These are phyloP conservation scores for Articulospora tetracladia DNA, from an alignment of 495 filamentous ascomycete genomes.

Conservation along the genomic window DNA sequence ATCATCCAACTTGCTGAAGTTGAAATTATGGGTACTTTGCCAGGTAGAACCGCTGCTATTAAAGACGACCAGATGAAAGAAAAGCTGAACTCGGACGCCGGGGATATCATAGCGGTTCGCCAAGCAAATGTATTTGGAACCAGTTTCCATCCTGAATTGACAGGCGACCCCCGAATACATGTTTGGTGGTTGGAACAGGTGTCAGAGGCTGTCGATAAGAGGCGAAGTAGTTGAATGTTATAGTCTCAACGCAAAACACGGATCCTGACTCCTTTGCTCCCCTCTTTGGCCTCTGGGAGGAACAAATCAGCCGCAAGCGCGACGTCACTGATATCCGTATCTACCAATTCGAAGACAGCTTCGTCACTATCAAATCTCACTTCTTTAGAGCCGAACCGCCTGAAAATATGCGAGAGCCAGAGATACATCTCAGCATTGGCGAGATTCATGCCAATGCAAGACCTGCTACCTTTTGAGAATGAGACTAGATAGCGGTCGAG, in stretches of 20 bases:
- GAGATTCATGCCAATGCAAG: constrained; percentile 44
- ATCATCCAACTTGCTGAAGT: constrained; percentile 33
- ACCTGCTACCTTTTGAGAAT: constrained; percentile 40
- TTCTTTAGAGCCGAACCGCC: constrained; percentile 28
- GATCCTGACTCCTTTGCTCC: constrained; percentile 10
- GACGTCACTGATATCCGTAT: constrained; percentile 12
- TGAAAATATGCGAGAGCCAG: constrained; percentile 39
- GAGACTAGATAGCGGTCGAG: constrained; percentile 37
- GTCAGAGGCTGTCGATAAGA: constrained; percentile 28
- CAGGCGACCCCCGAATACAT: constrained; percentile 84
- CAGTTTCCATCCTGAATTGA: constrained; percentile 95
- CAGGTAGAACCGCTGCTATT: constrained; percentile 34
- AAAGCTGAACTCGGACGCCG: constrained; percentile 43
- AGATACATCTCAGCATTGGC: constrained; percentile 44
- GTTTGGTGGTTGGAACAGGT: constrained; percentile 89
- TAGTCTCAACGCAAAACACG: not conserved
- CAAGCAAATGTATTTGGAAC: constrained; percentile 96
- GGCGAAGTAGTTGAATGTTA: constrained; percentile 4
- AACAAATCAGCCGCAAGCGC: constrained; percentile 3
- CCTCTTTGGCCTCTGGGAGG: not conserved
- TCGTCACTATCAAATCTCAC: constrained; percentile 15
- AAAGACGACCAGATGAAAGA: constrained; percentile 22
- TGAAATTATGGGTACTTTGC: constrained; percentile 56
- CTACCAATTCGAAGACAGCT: constrained; percentile 11
- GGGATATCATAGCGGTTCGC: constrained; percentile 83